phyloP scores from a whole-genome alignment of 495 filamentous ascomycete species.

The Aspergillus sparsus region DNA sequence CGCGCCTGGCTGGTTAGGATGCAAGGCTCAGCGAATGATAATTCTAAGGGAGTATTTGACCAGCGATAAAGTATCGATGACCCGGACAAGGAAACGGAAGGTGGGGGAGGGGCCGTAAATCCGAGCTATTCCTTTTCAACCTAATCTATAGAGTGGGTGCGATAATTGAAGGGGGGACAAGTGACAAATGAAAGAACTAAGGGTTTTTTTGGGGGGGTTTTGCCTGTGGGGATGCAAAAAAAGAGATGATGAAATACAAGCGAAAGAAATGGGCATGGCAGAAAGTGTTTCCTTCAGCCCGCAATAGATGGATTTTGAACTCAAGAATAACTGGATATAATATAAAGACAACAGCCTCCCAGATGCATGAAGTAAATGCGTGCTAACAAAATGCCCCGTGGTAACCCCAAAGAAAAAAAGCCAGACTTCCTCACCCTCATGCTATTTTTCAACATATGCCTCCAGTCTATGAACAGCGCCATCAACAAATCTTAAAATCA shows the following conservation, averaged over 20 bases:
- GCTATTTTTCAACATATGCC: conserved; percentile 30
- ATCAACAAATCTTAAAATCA: conserved; percentile 27
- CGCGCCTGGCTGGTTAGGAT: conserved; percentile 6
- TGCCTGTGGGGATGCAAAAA: not conserved
- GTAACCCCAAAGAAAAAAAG: conserved; percentile 24
- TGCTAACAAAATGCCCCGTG: conserved; percentile 36
- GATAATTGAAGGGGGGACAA: too few relatives aligned
- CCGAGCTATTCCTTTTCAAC: not conserved
- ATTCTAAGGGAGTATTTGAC: not conserved
- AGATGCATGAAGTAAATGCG: conserved; percentile 44
- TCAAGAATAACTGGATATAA: conserved; percentile 23
- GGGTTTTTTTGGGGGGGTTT: too few relatives aligned
- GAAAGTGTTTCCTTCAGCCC: not conserved
- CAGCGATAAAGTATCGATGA: not conserved
- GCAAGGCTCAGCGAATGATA: conserved; percentile 3
- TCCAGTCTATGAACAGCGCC: conserved; percentile 34
- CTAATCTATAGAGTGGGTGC: too few relatives aligned
- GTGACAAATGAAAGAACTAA: not conserved
- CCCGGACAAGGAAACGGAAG: not conserved
- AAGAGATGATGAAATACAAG: not conserved
- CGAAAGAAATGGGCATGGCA: not conserved
- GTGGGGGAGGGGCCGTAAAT: not conserved
- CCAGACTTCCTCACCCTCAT: conserved; percentile 24
- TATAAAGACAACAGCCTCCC: conserved; percentile 40
- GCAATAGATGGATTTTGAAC: conserved; percentile 17